Percentiles rank a stretch among this genome's conserved stretches.
Conservation (phyloP, 2,329 filamentous ascomycete genomes). For the Ilyonectria sp. region DNA sequence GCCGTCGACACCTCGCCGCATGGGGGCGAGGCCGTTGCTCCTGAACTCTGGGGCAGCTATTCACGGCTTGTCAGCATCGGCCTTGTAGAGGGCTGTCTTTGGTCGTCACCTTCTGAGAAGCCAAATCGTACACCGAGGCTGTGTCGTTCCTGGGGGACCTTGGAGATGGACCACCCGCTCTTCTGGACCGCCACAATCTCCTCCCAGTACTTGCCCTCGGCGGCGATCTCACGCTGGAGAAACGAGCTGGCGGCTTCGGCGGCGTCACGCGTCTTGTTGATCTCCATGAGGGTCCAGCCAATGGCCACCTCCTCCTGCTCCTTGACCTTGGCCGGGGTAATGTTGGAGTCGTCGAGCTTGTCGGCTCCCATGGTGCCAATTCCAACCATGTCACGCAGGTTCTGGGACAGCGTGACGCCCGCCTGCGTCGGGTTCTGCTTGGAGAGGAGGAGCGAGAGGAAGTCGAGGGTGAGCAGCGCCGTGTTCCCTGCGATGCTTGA, state of each 20-base stretch:
- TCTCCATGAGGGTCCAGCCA: conserved; percentile 85
- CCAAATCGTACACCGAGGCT: conserved; percentile 90
- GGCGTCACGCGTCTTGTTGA: conserved; percentile 81
- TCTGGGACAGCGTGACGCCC: conserved; percentile 77
- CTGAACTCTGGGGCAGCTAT: conserved; percentile 70
- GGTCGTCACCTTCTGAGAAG: conserved; percentile 78
- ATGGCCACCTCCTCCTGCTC: conserved; percentile 71
- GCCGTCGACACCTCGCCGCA: conserved; percentile 83
- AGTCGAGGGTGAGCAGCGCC: conserved; percentile 81
- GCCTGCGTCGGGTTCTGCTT: conserved; percentile 83
- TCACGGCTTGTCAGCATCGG: conserved; percentile 46
- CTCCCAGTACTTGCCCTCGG: conserved; percentile 91
- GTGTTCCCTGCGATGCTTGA: conserved; percentile 63
- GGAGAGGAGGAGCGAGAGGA: conserved; percentile 86
- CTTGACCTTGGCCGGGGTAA: conserved; percentile 68
- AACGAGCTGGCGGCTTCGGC: conserved; percentile 80
- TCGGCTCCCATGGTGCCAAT: conserved; percentile 82
- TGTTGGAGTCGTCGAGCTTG: conserved; percentile 72
- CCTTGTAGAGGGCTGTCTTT: neutral
- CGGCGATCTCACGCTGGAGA: conserved; percentile 82
- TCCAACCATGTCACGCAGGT: conserved; percentile 79
- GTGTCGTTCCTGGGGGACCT: conserved; percentile 80
- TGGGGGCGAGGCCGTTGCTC: conserved; percentile 83
- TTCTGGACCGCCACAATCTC: conserved; percentile 86
- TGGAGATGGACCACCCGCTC: conserved; percentile 88